Base-by-base conservation (phyloP, 305 asterid genomes). In the Lippia alba region DNA sequence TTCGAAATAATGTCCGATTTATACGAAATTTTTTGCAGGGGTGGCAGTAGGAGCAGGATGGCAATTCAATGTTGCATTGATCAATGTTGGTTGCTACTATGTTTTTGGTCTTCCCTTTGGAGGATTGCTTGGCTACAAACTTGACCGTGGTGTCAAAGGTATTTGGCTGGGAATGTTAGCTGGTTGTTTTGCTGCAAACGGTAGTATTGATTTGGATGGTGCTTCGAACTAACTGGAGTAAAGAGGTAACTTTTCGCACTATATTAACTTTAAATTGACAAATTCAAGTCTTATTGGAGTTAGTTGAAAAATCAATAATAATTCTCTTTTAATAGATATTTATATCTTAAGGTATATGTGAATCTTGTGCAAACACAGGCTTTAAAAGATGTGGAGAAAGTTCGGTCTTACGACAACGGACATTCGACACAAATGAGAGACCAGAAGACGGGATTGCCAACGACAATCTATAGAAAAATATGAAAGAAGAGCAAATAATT, bases 31-130 rank as follows among this genome's bases (percentile, higher is more conserved):
- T 34, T 57, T 61, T 78, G 78, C 79, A 88, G 97, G 97, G 69
- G 93, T 88, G 63, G 97, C 93, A 6, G 83, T 88, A 10, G 96
- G 97, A 49, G 97, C 97, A 3, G 97, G 97, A 3, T 90, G 96
- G 97, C 97, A 90, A 61, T 60, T 76, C 18, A 55, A 81, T 1
- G 90, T 91, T 10, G 91, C 97, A 3, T 8, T 81, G 9, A 70
- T 91, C 63, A 88, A 88, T 74, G 15, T 85, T 1, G 80, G 58
- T 0, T 78, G 86, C 66, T 89, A 89, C 72, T 89, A 87, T n/a
- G 39, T 85, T 0, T 72, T 91, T 17, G 94, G 97, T 32, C 83
- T 91, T 63, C 97, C 96, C 3, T 50, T 89, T 12, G 96, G 91
- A 10, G 97, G 86, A 3, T 64, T 91, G 54, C 87, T 89, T 10